phyloP scores from a whole-genome alignment of 2,329 filamentous ascomycete genomes.

The Fusarium decemcellulare region DNA sequence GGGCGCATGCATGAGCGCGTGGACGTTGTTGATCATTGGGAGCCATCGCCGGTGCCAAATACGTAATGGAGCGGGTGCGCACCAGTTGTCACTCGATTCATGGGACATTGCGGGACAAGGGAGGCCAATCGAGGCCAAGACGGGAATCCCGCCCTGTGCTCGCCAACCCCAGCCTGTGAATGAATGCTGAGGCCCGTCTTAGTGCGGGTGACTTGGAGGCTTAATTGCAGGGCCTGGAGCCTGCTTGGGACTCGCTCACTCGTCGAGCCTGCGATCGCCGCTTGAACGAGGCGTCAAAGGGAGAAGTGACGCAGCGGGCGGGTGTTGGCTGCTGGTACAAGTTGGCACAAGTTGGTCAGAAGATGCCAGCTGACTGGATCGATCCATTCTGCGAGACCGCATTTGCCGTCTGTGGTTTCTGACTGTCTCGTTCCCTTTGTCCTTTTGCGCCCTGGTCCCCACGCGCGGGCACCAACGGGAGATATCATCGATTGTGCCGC shows the following conservation, averaged over 20 bases:
- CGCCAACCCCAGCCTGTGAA: slow-evolving; percentile 16
- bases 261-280: slow-evolving; percentile 5
- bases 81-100: slow-evolving; percentile 37
- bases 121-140: slow-evolving; percentile 32
- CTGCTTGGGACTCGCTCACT: not conserved
- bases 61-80: slow-evolving; percentile 45
- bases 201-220: slow-evolving; percentile 33
- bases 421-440: slow-evolving; percentile 26
- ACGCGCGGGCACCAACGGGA: not conserved
- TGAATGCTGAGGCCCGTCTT: slow-evolving; percentile 29
- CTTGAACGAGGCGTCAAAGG: slow-evolving; percentile 31
- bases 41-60: slow-evolving; percentile 36
- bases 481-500: slow-evolving; percentile 11
- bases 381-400: slow-evolving; percentile 31
- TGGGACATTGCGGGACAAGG: slow-evolving; percentile 31
- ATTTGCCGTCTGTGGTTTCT: slow-evolving; percentile 29
- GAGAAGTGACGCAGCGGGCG: slow-evolving; percentile 36
- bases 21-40: slow-evolving; percentile 41
- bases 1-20: slow-evolving; percentile 41
- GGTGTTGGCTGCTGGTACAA: slow-evolving; percentile 14
- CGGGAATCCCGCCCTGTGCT: slow-evolving; percentile 28
- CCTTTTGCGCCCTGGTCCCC: slow-evolving; percentile 11
- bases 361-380: slow-evolving; percentile 32
- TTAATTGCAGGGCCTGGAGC: slow-evolving; percentile 32
- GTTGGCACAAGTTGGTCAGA: slow-evolving; percentile 37